phyloP scores from a whole-genome alignment of 2,329 filamentous ascomycete genomes.

The Fusarium sp. region DNA sequence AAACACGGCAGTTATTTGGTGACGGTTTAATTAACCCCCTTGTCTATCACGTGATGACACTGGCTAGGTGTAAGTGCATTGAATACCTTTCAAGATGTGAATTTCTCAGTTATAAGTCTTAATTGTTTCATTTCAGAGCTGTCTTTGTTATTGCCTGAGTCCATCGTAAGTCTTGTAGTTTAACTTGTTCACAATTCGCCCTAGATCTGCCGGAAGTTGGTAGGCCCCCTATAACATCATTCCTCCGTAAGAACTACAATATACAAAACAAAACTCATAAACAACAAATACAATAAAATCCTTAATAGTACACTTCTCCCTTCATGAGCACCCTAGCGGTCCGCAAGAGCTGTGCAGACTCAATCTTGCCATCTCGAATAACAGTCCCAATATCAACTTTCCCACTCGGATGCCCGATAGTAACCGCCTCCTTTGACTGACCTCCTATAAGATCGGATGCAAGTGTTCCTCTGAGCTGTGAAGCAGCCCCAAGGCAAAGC shows the following conservation, averaged over 20 bases:
- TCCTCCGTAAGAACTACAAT: not conserved
- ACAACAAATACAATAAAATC: not conserved
- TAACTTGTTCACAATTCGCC: not conserved
- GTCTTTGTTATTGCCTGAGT: not conserved
- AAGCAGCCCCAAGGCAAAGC: constrained; percentile 63
- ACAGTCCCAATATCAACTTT: constrained; percentile 60
- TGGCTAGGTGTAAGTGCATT: not conserved
- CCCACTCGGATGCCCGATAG: constrained; percentile 62
- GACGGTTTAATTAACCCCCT: constrained; percentile 4
- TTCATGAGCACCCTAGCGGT: constrained; percentile 65
- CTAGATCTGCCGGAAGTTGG: not conserved
- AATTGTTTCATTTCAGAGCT: not conserved
- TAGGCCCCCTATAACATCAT: too few species aligned
- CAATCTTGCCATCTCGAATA: constrained; percentile 54
- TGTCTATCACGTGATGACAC: constrained; percentile 21
- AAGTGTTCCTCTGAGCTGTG: constrained; percentile 59
- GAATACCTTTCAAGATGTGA: not conserved
- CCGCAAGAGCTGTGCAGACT: constrained; percentile 59
- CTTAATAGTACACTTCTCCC: constrained; percentile 60
- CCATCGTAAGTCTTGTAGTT: not conserved
- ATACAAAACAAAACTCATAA: not conserved
- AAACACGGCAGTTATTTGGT: not conserved
- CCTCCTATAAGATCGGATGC: constrained; percentile 51
- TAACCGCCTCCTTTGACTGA: constrained; percentile 47
- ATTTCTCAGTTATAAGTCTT: not conserved